Conservation (phyloP, 495 filamentous ascomycete species). For the Xylaria grammica region DNA sequence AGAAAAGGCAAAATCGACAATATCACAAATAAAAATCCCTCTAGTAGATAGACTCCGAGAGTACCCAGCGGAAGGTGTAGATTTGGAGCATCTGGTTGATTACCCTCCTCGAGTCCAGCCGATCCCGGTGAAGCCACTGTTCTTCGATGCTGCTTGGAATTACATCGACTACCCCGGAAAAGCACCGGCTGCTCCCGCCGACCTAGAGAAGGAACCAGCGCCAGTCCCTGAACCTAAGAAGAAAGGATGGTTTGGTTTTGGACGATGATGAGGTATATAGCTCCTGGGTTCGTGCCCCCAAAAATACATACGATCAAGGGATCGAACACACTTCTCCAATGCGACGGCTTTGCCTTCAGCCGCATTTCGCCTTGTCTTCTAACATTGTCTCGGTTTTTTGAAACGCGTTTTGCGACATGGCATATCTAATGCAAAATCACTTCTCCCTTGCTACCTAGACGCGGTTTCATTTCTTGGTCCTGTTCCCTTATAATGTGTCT, state of each 20-base stretch:
- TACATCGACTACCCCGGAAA: constrained; percentile 92
- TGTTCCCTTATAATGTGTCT: neutral
- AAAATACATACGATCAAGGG: neutral
- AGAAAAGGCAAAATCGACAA: constrained; percentile 42
- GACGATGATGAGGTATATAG: constrained; percentile 54
- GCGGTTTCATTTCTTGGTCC: neutral
- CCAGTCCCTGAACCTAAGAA: constrained; percentile 61
- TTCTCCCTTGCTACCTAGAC: constrained; percentile 25
- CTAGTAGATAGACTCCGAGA: constrained; percentile 75
- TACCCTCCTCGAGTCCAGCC: constrained; percentile 84
- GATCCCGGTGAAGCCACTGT: constrained; percentile 92
- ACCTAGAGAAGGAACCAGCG: constrained; percentile 37
- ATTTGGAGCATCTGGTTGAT: constrained; percentile 79
- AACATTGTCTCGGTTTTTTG: constrained; percentile 18
- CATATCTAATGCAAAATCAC: constrained; percentile 22
- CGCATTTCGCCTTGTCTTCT: constrained; percentile 1
- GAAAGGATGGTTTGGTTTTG: constrained; percentile 91
- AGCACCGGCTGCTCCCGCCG: constrained; percentile 32
- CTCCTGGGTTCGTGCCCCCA: neutral
- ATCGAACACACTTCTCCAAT: constrained; percentile 6
- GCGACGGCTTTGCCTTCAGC: neutral
- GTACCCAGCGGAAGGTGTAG: constrained; percentile 68
- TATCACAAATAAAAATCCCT: constrained; percentile 43
- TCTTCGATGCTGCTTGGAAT: constrained; percentile 97
- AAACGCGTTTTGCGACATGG: constrained; percentile 26